A percentile compares a stretch with the other conserved stretches of the same genome.
Evolutionary conservation across 306 rosid species (phyloP).

Genomic region (Cyamopsis tetragonoloba): DNA sequence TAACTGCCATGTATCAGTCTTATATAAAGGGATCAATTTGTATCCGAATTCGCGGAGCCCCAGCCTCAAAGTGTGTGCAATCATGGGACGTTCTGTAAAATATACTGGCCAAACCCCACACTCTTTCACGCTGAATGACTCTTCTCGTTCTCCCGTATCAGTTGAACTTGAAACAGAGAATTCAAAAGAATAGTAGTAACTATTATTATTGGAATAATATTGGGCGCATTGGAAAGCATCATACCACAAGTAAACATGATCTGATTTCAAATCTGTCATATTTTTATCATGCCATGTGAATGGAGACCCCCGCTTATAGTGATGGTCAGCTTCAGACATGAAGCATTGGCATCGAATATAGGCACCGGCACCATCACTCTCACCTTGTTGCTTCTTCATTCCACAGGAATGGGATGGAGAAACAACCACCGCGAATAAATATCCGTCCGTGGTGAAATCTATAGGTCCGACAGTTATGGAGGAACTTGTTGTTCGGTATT

Average conservation of each 20-base stretch:
- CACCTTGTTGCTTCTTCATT: background rate
- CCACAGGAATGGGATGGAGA: background rate
- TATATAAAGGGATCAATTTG: too few relatives aligned
- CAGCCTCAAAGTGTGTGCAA: too few relatives aligned
- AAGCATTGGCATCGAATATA: background rate
- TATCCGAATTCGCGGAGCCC: too few relatives aligned
- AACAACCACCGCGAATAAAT: background rate
- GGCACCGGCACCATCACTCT: too few relatives aligned
- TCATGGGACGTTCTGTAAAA: too few relatives aligned
- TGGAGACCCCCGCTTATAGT: background rate
- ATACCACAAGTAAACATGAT: conserved; percentile 1
- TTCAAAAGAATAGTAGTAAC: background rate
- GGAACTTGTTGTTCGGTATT: background rate
- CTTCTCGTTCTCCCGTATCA: background rate
- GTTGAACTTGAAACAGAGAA: background rate
- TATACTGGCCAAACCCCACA: background rate
- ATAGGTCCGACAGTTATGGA: background rate
- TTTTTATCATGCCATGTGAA: background rate
- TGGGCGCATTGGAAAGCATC: background rate
- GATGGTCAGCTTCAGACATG: background rate
- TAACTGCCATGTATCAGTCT: too few relatives aligned
- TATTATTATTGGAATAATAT: background rate
- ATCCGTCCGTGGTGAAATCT: background rate
- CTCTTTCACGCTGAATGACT: background rate
- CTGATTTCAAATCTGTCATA: background rate